Percentiles rank a stretch among this genome's conserved stretches.
Evolutionary conservation across 257 asterid genomes (phyloP).

Genomic region (Jacaranda copaia): DNA sequence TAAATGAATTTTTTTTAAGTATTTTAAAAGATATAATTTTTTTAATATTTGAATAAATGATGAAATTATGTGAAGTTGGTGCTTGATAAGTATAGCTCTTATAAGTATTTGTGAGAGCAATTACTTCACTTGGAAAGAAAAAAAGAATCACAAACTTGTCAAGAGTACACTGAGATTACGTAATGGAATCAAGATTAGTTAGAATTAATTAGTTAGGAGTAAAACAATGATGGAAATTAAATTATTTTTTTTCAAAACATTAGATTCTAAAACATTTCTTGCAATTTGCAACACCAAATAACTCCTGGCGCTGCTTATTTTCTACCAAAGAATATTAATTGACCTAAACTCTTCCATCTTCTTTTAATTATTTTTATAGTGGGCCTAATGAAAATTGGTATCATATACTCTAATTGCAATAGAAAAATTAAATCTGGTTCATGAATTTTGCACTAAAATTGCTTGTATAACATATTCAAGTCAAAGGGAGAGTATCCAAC

Average conservation of each 20-base stretch:
- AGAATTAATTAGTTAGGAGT: neutral
- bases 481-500: constrained; percentile 18
- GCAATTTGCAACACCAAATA: neutral
- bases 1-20: too few relatives aligned
- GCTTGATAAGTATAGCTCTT: too few relatives aligned
- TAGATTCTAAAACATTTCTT: neutral
- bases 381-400: neutral
- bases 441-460: constrained; percentile 25
- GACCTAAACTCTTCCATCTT: neutral
- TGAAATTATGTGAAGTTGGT: too few relatives aligned
- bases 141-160: neutral
- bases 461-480: neutral
- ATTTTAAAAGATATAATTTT: too few relatives aligned
- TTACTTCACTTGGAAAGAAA: neutral
- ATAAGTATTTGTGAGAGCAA: too few relatives aligned
- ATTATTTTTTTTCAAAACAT: neutral
- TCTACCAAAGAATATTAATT: neutral
- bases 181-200: neutral
- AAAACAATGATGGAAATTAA: neutral
- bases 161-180: neutral
- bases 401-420: neutral
- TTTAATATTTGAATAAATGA: too few relatives aligned
- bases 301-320: neutral
- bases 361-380: neutral
- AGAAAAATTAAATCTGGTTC: constrained; percentile 2